A percentile compares a stretch with the other conserved stretches of the same genome.
phyloP scores from a whole-genome alignment of 352 stramenopile genomes.

The Globisporangium barbulae region DNA sequence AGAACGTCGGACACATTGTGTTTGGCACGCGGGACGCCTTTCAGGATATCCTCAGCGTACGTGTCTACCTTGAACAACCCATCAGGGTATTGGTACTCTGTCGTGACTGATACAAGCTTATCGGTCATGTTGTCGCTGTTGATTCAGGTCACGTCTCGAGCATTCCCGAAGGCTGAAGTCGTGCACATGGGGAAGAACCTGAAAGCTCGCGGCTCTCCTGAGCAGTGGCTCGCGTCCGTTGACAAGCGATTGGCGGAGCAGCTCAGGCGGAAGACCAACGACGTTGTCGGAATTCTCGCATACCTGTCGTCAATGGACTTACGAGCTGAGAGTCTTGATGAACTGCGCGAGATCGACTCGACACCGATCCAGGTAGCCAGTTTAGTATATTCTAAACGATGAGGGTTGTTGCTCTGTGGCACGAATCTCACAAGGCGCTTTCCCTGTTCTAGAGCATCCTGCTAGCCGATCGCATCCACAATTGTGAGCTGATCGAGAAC shows the following conservation, averaged over 20 bases:
- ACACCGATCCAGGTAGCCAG: slow-evolving; percentile 30
- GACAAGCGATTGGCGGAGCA: slow-evolving; percentile 60
- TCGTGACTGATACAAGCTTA: not conserved
- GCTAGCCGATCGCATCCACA: slow-evolving; percentile 46
- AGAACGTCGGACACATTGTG: slow-evolving; percentile 58
- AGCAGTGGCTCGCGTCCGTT: slow-evolving; percentile 61
- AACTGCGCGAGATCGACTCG: slow-evolving; percentile 6
- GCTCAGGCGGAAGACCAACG: slow-evolving; percentile 49
- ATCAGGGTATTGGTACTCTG: not conserved
- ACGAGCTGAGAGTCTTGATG: not conserved
- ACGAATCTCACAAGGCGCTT: not conserved
- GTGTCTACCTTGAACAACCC: not conserved
- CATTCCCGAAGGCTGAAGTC: slow-evolving; percentile 34
- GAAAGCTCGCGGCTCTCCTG: slow-evolving; percentile 61
- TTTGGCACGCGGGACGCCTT: slow-evolving; percentile 57
- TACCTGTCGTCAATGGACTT: slow-evolving; percentile 3
- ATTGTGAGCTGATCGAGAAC: slow-evolving; percentile 37
- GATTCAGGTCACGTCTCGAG: slow-evolving; percentile 27
- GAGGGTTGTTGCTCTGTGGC: not conserved
- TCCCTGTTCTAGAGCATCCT: slow-evolving; percentile 27
- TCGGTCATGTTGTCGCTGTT: not conserved
- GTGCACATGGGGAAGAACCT: slow-evolving; percentile 72
- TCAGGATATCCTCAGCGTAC: slow-evolving; percentile 54
- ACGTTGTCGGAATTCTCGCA: slow-evolving; percentile 28
- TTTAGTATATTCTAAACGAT: not conserved